Evolutionary conservation across 768 basidiomycete genomes (phyloP).

Genomic region (Rhodotorula diobovata): DNA sequence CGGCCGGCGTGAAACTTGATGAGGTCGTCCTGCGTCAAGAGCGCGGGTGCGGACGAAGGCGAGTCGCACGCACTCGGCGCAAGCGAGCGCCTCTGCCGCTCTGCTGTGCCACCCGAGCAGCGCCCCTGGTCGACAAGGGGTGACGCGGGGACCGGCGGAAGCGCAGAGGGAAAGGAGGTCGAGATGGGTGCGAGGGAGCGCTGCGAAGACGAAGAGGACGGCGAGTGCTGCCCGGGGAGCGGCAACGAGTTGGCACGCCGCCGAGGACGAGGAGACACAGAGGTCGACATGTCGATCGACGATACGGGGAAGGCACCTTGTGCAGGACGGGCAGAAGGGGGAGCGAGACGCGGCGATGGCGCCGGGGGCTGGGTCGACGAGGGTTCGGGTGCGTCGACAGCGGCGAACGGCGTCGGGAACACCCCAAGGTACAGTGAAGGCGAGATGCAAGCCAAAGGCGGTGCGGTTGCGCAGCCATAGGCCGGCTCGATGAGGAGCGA

Average conservation of each 20-base stretch:
- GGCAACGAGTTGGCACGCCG: conserved; percentile 2
- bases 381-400: too few relatives aligned
- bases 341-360: neutral
- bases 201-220: too few relatives aligned
- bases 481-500: neutral
- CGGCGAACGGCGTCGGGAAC: neutral
- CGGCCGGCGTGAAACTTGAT: neutral
- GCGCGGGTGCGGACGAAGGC: neutral
- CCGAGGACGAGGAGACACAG: neutral
- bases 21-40: neutral
- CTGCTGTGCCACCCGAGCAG: too few relatives aligned
- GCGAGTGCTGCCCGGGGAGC: too few relatives aligned
- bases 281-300: neutral
- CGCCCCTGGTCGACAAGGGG: too few relatives aligned
- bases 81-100: neutral
- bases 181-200: too few relatives aligned
- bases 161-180: too few relatives aligned
- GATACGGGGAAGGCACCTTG: neutral
- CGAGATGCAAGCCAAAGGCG: neutral
- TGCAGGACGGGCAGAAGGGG: neutral
- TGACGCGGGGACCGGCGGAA: too few relatives aligned
- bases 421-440: neutral
- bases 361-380: neutral
- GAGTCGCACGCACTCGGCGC: neutral
- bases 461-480: neutral